Evolutionary conservation across 192 early-diverging fungal genomes (phyloP), one percentile per base, ranked within the genome.

Genomic region (Entomortierella chlamydospora): DNA sequence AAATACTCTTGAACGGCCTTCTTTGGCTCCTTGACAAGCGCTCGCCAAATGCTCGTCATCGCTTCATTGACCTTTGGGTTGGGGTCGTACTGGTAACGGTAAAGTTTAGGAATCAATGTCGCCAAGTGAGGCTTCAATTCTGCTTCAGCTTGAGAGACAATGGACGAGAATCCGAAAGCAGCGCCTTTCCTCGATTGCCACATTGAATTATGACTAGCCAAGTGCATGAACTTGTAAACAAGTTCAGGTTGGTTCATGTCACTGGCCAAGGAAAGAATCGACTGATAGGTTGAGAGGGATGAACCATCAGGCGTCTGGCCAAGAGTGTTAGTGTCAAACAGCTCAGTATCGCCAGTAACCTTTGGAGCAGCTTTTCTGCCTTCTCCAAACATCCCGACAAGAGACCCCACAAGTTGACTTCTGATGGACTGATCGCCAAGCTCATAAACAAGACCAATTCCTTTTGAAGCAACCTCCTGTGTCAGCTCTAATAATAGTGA

Each of bases 181-280:
- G 95, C 95, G 34, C 95, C 96, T 28, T 94, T 86, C 25, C 95
- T 84, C 17, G 95, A 95, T 66, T 92, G 91, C 95, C 95, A 97
- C 85, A 96, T 90, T 9, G 95, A 95, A 56, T 95, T 93, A 73
- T 97, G 94, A 39, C 92, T 93, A 1, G 97, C 97, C 10, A 98
- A 84, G 39, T 94, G 91, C 92, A 97, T 95, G 68, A 98, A 95
- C 64, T 93, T 92, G 82, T 97, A 97, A 8, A 97, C 93, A 18
- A 98, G 83, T 55, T 97, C 94, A 4, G 97, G 96, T 49, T 97
- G 94, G 60, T 95, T 96, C 88, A 98, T 90, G 45, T 97, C 97
- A 18, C 91, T 90, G 0, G 97, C 96, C n/a, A 98, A 84, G 3
- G 93, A 94, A 52, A 95, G 85, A 33, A 98, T 87, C 23, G 90